Evolutionary conservation across 345 rosid species (phyloP).

Genomic region (Populus simonii): DNA sequence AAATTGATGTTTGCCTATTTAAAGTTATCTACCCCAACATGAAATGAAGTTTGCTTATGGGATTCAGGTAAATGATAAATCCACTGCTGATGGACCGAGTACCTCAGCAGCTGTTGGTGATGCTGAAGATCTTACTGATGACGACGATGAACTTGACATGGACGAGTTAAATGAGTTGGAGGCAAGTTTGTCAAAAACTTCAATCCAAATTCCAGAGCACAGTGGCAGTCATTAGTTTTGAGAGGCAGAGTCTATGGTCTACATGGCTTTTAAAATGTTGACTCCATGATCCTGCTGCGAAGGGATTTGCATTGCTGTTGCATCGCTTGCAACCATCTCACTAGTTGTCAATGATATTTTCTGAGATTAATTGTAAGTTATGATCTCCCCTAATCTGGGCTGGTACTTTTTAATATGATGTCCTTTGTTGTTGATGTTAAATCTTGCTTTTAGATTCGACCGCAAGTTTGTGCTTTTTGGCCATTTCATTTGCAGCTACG

Average conservation of each 20-base stretch:
- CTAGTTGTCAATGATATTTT: not conserved
- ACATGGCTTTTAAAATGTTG: conserved; percentile 26
- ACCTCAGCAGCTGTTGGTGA: conserved; percentile 19
- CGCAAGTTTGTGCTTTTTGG: not conserved
- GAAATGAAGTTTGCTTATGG: not conserved
- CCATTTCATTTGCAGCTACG: not conserved
- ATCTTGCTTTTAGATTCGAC: not conserved
- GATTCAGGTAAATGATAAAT: conserved; percentile 30
- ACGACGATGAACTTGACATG: conserved; percentile 32
- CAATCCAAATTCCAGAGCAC: conserved; percentile 27
- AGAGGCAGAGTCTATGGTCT: conserved; percentile 21
- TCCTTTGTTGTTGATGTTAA: not conserved
- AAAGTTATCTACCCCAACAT: not conserved
- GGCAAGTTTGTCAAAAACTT: conserved; percentile 34
- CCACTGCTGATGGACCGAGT: conserved; percentile 32
- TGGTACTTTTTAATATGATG: not conserved
- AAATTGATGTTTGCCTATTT: not conserved
- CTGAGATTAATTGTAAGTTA: not conserved
- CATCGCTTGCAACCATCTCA: not conserved
- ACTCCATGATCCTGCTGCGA: conserved; percentile 18
- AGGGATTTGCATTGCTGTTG: not conserved
- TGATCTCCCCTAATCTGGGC: not conserved
- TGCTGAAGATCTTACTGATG: conserved; percentile 24
- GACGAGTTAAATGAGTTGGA: conserved; percentile 35
- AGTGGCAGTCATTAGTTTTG: conserved; percentile 2